Evolutionary conservation across 2,329 filamentous ascomycete species (phyloP).

Genomic region (Furcasterigmium furcatum): DNA sequence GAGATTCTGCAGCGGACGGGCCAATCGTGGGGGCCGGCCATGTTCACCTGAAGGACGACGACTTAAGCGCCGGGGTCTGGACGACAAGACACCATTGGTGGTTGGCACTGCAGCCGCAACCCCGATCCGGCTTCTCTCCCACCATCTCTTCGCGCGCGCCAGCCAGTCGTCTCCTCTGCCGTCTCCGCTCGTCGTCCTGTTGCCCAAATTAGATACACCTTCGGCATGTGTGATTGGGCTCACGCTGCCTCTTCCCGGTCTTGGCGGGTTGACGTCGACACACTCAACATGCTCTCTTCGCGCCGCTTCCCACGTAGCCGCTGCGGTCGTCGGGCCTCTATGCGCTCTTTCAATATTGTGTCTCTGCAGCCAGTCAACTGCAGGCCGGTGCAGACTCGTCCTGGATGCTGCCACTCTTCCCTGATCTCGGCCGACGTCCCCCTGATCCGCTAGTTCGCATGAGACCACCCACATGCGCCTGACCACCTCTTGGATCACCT

Average conservation of each 20-base stretch:
- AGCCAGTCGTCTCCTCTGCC: conserved; percentile 23
- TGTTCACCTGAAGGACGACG: neutral
- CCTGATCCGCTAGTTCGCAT: conserved; percentile 8
- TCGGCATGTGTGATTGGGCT: conserved; percentile 26
- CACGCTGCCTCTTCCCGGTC: neutral
- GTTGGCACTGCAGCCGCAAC: conserved; percentile 6
- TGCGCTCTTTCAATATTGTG: neutral
- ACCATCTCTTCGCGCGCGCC: conserved; percentile 33
- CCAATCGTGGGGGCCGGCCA: no score
- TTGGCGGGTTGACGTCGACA: neutral
- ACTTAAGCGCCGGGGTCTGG: conserved; percentile 14
- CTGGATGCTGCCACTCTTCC: conserved; percentile 2
- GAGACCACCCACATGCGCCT: conserved; percentile 5
- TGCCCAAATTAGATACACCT: conserved; percentile 29
- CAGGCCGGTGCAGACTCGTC: neutral
- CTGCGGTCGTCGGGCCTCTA: neutral
- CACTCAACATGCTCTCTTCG: neutral
- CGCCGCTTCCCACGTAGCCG: conserved; percentile 1
- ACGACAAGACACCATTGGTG: conserved; percentile 15
- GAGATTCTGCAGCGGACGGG: no score
- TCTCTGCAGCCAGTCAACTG: neutral
- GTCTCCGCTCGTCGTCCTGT: conserved; percentile 16
- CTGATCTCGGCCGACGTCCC: conserved; percentile 4
- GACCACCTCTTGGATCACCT: conserved; percentile 1
- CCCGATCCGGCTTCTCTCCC: conserved; percentile 19